Conservation (phyloP, 164 flowering plant genomes). For the Platanus orientalis region DNA sequence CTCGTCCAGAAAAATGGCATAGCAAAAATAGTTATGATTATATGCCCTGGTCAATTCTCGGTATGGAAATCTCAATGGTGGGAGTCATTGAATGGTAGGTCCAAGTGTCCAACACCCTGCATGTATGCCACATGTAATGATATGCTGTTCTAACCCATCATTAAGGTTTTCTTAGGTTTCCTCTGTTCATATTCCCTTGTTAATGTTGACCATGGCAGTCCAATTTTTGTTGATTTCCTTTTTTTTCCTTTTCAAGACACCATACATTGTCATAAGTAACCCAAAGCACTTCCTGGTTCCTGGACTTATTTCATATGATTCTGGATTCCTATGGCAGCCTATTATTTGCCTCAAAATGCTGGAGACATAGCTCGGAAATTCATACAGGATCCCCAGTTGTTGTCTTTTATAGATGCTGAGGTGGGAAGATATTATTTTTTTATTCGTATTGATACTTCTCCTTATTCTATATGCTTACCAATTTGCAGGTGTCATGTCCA, state of each 20-base stretch:
- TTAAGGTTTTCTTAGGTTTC: not conserved
- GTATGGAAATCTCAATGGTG: not conserved
- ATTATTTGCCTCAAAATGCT: slow-evolving; percentile 94
- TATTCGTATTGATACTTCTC: not conserved
- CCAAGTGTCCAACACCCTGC: not conserved
- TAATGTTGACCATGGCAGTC: not conserved
- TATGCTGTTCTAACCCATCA: not conserved
- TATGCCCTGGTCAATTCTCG: not conserved
- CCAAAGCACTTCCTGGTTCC: not conserved
- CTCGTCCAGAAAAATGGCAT: not conserved
- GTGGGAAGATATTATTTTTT: slow-evolving; percentile 26
- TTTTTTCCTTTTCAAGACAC: too few species aligned
- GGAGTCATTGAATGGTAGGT: not conserved
- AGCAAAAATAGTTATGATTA: too few species aligned
- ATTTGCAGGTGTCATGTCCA: not conserved
- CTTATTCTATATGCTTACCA: not conserved
- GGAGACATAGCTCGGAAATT: slow-evolving; percentile 87
- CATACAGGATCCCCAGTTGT: slow-evolving; percentile 73
- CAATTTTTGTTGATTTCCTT: not conserved
- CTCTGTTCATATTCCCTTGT: not conserved
- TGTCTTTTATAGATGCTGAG: slow-evolving; percentile 97
- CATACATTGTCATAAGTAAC: not conserved
- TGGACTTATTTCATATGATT: not conserved
- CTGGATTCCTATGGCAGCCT: slow-evolving; percentile 49
- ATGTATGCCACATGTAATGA: not conserved